A percentile compares a stretch with the other conserved stretches of the same genome.
Evolutionary conservation across 2,329 filamentous ascomycete species (phyloP).

Genomic region (Aphanocladium album): DNA sequence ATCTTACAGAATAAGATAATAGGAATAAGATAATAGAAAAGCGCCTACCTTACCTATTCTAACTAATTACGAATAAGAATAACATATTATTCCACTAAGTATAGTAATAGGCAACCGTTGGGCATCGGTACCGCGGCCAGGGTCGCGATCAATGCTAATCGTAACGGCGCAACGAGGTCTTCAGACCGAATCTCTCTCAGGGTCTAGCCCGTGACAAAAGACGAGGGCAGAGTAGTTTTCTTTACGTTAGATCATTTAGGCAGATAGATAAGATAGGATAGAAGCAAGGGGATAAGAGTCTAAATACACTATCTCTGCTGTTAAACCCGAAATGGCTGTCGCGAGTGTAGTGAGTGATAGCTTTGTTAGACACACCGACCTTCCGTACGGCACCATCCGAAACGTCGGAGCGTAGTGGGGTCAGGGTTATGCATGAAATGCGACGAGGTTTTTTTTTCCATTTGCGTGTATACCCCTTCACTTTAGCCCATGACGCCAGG

Average conservation of each 20-base stretch:
- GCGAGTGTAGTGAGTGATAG: neutral
- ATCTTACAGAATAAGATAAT: neutral
- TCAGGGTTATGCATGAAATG: neutral
- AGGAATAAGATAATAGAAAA: neutral
- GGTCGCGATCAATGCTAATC: too few relatives aligned
- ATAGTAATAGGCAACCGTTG: neutral
- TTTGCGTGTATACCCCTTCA: neutral
- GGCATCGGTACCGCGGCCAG: too few relatives aligned
- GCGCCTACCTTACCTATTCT: neutral
- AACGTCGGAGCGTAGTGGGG: neutral
- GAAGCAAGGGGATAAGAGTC: neutral
- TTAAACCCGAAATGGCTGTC: neutral
- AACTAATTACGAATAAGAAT: neutral
- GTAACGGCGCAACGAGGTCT: too few relatives aligned
- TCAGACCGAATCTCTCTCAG: too few relatives aligned
- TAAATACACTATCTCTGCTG: neutral
- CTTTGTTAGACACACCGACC: neutral
- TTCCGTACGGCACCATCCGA: neutral
- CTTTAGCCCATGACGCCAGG: neutral
- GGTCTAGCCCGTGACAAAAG: too few relatives aligned
- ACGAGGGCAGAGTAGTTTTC: too few relatives aligned
- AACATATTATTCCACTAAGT: neutral
- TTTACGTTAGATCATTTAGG: neutral
- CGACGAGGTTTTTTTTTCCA: neutral
- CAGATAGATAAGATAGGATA: neutral